phyloP scores from a whole-genome alignment of 2,329 filamentous ascomycete genomes.

The Phialophora expanda region DNA sequence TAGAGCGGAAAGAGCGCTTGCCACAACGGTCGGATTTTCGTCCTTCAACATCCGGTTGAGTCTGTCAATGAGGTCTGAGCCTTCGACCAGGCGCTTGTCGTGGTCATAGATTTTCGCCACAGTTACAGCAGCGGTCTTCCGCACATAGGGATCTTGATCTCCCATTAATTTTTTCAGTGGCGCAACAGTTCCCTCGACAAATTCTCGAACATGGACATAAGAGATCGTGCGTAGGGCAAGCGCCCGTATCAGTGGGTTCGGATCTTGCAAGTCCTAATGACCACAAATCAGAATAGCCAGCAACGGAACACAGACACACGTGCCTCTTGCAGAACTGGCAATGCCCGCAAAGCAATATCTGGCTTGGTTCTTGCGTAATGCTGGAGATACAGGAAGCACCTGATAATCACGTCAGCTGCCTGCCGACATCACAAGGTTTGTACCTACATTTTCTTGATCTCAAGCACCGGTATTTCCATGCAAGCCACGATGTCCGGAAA shows the following conservation, averaged over 20 bases:
- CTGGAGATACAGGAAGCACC: conserved; percentile 96
- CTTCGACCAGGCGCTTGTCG: conserved; percentile 86
- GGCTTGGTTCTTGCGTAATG: conserved; percentile 96
- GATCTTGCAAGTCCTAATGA: conserved; percentile 84
- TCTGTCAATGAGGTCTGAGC: conserved; percentile 87
- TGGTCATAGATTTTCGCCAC: conserved; percentile 98
- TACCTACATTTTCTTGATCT: conserved; percentile 97
- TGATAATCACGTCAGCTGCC: conserved; percentile 46
- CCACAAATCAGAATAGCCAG: neutral
- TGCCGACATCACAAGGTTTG: neutral
- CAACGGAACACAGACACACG: conserved; percentile 38
- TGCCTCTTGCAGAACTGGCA: conserved; percentile 83
- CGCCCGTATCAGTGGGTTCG: conserved; percentile 88
- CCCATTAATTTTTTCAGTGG: conserved; percentile 81
- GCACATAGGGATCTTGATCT: conserved; percentile 91
- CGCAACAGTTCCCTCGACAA: conserved; percentile 86
- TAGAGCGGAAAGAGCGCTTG: conserved; percentile 84
- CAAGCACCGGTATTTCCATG: conserved; percentile 91
- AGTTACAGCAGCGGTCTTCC: conserved; percentile 94
- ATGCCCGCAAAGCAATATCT: conserved; percentile 89
- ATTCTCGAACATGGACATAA: conserved; percentile 95
- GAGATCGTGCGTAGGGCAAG: conserved; percentile 93
- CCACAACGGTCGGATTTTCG: conserved; percentile 96
- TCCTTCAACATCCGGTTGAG: conserved; percentile 89
- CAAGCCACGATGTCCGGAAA: conserved; percentile 95